Evolutionary conservation across 169 alveolate species (phyloP).

Genomic region (Toxoplasma gondii): DNA sequence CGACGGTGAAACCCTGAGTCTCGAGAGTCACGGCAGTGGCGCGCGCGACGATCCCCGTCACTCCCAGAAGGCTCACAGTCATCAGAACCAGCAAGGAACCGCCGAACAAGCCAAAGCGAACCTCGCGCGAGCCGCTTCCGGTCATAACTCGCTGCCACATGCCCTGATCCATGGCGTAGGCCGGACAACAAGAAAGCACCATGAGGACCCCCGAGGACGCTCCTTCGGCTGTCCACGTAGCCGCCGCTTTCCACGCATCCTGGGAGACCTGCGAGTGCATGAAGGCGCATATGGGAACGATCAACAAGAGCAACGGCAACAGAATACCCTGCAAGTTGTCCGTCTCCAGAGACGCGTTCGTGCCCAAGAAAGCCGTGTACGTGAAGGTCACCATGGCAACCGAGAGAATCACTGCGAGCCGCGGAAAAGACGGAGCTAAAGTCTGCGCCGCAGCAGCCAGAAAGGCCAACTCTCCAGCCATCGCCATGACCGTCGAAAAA

Average conservation of each 20-base stretch:
- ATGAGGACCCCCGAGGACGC: slow-evolving; percentile 10
- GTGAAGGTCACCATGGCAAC: not conserved
- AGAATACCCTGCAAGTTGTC: not conserved
- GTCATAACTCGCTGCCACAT: slow-evolving; percentile 29
- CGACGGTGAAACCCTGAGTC: not conserved
- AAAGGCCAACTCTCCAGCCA: slow-evolving; percentile 31
- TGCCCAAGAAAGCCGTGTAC: not conserved
- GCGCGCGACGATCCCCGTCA: slow-evolving; percentile 8
- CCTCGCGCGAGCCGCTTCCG: not conserved
- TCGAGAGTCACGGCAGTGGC: not conserved
- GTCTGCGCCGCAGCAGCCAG: slow-evolving; percentile 27
- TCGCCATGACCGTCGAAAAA: not conserved
- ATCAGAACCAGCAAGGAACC: not conserved
- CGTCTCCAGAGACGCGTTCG: not conserved
- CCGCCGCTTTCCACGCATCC: not conserved
- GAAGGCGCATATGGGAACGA: not conserved
- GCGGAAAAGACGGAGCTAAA: not conserved
- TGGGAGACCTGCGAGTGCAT: not conserved
- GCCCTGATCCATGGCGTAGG: slow-evolving; percentile 43
- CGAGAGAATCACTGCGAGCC: not conserved
- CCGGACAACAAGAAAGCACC: slow-evolving; percentile 31
- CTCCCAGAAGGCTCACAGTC: not conserved
- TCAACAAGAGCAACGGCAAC: not conserved
- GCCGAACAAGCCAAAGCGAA: not conserved
- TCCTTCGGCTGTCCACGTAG: not conserved